Evolutionary conservation across 164 flowering plant genomes (phyloP), one percentile per base, ranked within the genome.

Genomic region (Malania oleifera): DNA sequence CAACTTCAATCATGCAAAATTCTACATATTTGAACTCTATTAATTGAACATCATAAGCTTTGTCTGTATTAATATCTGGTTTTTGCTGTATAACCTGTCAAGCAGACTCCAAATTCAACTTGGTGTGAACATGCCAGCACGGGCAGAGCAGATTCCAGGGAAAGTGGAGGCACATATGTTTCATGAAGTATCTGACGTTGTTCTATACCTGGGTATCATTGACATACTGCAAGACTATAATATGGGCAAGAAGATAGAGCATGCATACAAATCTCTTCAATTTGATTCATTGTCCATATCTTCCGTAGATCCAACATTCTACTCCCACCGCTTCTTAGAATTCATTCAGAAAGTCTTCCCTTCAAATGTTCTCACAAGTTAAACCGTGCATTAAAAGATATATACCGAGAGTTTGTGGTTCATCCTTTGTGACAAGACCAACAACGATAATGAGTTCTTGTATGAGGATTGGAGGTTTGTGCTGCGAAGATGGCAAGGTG

Each of bases 61-160:
- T 18, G 18, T 44, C 27, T 19, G 34, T 26, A 40, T 12, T 25
- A 40, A 20, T 28, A 24, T 34, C 35, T 39, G 25, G 25, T 52
- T 61, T 29, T 38, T n/a, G 63, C 25, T 23, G 15, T 50, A 7
- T 38, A 2, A 41, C 38, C 19, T 27, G 5, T 57, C 54, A 27
- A 58, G 54, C 92, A 90, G 99, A 62, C 80, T 93, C 19, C 99
- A 90, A 63, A 90, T 93, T 70, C 99, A 90, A 73, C 91, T 90
- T 25, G 99, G 99, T n/a, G 97, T 95, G 57, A 95, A 91, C 78
- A 85, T 95, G 99, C 97, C 99, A 48, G 91, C 99, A 22, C 75
- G 96, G 63, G 99, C 99, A 37, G 97, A 95, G 76, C 82, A 52
- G 56, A 78, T 75, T 27, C 79, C 80, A 6, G 80, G 72, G 34